These are phyloP conservation scores for Podila epigama DNA, from an alignment of 192 early-diverging fungal genomes.

Conservation along the genomic window DNA sequence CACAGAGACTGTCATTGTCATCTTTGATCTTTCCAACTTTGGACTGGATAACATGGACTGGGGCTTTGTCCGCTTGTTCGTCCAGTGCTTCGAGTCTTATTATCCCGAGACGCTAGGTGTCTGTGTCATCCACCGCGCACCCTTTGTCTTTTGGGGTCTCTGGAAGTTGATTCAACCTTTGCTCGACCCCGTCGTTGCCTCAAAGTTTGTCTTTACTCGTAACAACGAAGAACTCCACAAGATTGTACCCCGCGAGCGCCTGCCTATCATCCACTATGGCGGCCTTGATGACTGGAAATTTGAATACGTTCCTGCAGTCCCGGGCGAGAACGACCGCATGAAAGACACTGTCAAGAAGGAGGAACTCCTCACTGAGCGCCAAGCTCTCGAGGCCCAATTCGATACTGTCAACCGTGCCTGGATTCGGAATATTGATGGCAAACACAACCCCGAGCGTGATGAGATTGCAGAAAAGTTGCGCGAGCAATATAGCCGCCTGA, in stretches of 20 bases:
- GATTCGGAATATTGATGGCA: constrained; percentile 45
- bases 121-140: constrained; percentile 84
- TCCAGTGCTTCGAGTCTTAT: constrained; percentile 84
- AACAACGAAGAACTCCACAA: constrained; percentile 64
- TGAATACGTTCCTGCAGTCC: constrained; percentile 47
- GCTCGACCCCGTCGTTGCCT: constrained; percentile 89
- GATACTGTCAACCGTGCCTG: constrained; percentile 58
- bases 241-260: constrained; percentile 65
- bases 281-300: constrained; percentile 66
- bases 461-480: constrained; percentile 50
- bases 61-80: constrained; percentile 72
- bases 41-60: constrained; percentile 75
- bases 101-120: constrained; percentile 90
- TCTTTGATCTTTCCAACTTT: constrained; percentile 86
- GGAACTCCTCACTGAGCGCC: constrained; percentile 38
- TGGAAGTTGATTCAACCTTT: constrained; percentile 86
- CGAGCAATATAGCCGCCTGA: constrained; percentile 53
- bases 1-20: constrained; percentile 70
- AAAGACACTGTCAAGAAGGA: constrained; percentile 49
- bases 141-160: constrained; percentile 87
- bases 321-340: constrained; percentile 53
- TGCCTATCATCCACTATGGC: constrained; percentile 70
- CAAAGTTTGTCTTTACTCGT: constrained; percentile 83
- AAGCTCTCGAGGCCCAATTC: constrained; percentile 46
- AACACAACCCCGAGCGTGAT: constrained; percentile 46